Evolutionary conservation across 345 rosid genomes (phyloP).

Genomic region (Euphorbia tirucalli): DNA sequence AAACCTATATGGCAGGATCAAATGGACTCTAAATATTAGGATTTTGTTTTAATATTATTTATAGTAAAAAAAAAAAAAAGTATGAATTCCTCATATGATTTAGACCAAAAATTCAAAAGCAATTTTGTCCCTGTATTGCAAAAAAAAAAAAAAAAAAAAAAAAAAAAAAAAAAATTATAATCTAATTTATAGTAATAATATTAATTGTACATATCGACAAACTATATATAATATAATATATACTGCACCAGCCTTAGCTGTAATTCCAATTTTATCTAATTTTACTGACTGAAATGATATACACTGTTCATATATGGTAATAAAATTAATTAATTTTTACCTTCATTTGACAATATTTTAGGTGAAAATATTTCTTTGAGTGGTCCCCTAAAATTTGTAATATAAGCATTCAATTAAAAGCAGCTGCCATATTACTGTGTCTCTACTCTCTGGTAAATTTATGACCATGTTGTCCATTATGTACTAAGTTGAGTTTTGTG

Average conservation of each 20-base stretch:
- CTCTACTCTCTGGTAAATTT: not conserved
- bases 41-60: not conserved
- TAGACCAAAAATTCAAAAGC: not conserved
- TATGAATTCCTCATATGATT: not conserved
- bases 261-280: not conserved
- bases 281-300: not conserved
- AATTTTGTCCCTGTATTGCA: not conserved
- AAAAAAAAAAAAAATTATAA: too few relatives aligned
- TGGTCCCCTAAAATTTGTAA: not conserved
- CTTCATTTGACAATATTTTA: not conserved
- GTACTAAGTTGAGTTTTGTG: not conserved
- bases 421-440: not conserved
- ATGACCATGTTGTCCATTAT: not conserved
- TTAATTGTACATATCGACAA: not conserved
- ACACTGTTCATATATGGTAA: not conserved
- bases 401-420: not conserved
- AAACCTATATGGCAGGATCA: too few relatives aligned
- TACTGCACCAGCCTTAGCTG: not conserved
- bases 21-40: not conserved
- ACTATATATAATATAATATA: not conserved
- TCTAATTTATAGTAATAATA: not conserved
- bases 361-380: not conserved
- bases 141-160: too few relatives aligned
- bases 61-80: not conserved
- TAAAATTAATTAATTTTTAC: not conserved